Conservation (phyloP, 2,329 filamentous ascomycete species). For the Colletotrichum lindemuthianum region DNA sequence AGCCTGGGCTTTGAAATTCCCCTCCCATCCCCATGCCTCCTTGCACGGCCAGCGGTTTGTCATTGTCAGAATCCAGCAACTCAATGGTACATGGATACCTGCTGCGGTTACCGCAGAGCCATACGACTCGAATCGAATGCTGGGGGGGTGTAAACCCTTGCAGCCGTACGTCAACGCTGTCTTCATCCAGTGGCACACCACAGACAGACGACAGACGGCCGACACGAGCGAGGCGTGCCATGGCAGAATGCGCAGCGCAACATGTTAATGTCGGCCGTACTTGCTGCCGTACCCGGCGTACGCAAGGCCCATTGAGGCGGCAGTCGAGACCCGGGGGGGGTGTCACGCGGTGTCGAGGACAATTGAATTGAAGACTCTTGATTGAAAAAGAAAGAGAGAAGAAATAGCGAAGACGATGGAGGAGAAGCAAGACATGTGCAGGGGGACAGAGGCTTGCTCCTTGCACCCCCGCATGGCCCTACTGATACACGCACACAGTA, state of each 20-base stretch:
- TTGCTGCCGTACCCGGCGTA: slow-evolving; percentile 8
- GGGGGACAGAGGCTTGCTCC: too few relatives aligned
- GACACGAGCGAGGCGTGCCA: too few relatives aligned
- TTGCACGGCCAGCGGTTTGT: slow-evolving; percentile 26
- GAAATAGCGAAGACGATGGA: too few relatives aligned
- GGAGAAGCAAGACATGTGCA: too few relatives aligned
- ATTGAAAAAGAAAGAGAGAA: too few relatives aligned
- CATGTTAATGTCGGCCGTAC: background rate
- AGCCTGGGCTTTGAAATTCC: slow-evolving; percentile 12
- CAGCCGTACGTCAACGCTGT: slow-evolving; percentile 9
- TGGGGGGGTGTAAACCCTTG: slow-evolving; percentile 30
- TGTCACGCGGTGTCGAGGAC: background rate
- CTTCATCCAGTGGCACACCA: slow-evolving; percentile 6
- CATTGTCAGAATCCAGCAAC: slow-evolving; percentile 22
- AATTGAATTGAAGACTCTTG: too few relatives aligned
- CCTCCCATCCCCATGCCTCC: slow-evolving; percentile 16
- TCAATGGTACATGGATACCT: slow-evolving; percentile 6
- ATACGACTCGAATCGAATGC: slow-evolving; percentile 35
- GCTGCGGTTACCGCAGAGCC: slow-evolving; percentile 27
- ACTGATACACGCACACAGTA: too few relatives aligned
- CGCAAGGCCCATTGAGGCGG: background rate
- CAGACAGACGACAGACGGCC: too few relatives aligned
- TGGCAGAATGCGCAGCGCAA: too few relatives aligned
- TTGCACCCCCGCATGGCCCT: too few relatives aligned
- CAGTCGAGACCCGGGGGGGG: too few relatives aligned